Base-by-base conservation (phyloP, 202 grass and related monocot genomes). In the Dendrocalamus latiflorus region DNA sequence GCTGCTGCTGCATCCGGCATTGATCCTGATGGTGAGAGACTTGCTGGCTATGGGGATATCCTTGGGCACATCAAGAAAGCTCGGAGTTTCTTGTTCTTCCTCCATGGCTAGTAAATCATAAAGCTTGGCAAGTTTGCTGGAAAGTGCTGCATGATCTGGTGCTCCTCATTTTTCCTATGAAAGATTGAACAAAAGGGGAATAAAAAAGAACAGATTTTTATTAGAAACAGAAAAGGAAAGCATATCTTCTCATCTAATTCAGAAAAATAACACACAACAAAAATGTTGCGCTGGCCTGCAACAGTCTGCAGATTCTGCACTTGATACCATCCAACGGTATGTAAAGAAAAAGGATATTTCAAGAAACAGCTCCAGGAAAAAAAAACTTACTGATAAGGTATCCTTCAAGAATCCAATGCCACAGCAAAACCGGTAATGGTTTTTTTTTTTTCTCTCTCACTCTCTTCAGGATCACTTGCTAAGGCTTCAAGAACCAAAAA, bases 1-100 rank as follows among this genome's bases (percentile, higher is more conserved):
- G 25, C 78, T 81, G n/a, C n/a, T n/a, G 92, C 65, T 22, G 79
- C 38, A 82, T 38, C 81, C 91, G 68, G 74, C 78, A 81, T 72
- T 83, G 68, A 86, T 96, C 73, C 89, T 90, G 70, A 99, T 96
- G 83, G 96, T 95, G 68, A 93, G 90, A 30, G 88, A 39, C 83
- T 78, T 90, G 45, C 88, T 88, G 75, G 81, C 76, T 53, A 91
- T 70, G 72, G 89, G 85, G 20, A 86, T 72, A 76, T 83, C 82
- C 60, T 86, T 88, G 78, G 92, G 93, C 84, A 76, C 87, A 24
- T 88, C 82, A 71, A 69, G 89, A 85, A 83, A 88, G 83, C 87
- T 60, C 56, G 61, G 63, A 36, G 86, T 74, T 58, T 89, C 55
- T 37, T 75, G 75, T 26, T 75, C 60, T 79, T 91, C 86, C 85